Conservation (phyloP, 768 basidiomycete species). For the Collybia mongolica region DNA sequence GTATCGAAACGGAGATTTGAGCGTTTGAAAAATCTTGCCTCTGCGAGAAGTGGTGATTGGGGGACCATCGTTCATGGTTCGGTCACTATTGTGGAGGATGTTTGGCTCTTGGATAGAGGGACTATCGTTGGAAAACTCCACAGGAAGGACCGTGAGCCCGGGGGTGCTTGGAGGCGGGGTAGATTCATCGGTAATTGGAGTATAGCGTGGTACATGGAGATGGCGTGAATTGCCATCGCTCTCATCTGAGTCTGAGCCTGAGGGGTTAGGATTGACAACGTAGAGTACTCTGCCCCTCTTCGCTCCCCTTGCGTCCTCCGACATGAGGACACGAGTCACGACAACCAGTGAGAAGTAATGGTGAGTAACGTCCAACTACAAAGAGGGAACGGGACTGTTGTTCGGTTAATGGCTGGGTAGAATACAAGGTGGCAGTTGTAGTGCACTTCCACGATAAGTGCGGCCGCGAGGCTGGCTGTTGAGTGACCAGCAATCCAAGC, state of each 20-base stretch:
- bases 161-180: slow-evolving; percentile 75
- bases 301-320: slow-evolving; percentile 53
- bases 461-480: too few relatives aligned
- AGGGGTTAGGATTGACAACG: slow-evolving; percentile 51
- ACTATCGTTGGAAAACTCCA: slow-evolving; percentile 35
- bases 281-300: slow-evolving; percentile 42
- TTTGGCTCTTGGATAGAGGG: slow-evolving; percentile 31
- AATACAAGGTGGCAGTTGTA: too few relatives aligned
- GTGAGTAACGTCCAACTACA: neutral
- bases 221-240: slow-evolving; percentile 23
- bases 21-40: slow-evolving; percentile 30
- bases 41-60: slow-evolving; percentile 23
- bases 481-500: too few relatives aligned
- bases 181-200: slow-evolving; percentile 57
- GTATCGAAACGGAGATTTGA: slow-evolving; percentile 31
- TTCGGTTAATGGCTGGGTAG: too few relatives aligned
- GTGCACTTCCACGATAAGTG: too few relatives aligned
- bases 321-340: slow-evolving; percentile 39
- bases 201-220: slow-evolving; percentile 7
- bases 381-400: neutral
- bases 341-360: neutral
- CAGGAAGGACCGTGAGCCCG: slow-evolving; percentile 43
- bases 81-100: slow-evolving; percentile 11
- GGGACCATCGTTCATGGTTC: slow-evolving; percentile 13
- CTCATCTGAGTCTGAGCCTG: slow-evolving; percentile 39